Base-by-base conservation (phyloP, 257 asterid species). In the Plantago major region DNA sequence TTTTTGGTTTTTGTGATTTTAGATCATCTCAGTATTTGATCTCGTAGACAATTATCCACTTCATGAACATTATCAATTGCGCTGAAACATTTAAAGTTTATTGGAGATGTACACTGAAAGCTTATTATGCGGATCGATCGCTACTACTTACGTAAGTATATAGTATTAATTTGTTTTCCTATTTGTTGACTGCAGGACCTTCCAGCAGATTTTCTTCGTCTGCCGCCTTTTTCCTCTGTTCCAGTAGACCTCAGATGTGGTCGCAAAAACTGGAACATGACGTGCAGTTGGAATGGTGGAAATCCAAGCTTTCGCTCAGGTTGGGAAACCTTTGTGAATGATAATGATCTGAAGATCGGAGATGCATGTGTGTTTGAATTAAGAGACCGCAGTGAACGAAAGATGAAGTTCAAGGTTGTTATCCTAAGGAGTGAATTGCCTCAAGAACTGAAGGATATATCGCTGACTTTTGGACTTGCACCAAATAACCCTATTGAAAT, bases 331-430 rank as follows among this genome's bases (percentile, higher is more conserved):
- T 52, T 52, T 22, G 58, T 52, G 8, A 19, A 22, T 19, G 58
- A 4, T 5, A 52, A 52, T 52, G 58, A 19, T 22, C 40, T 52
- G 58, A 22, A 52, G 40, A 18, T 18, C 10, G 58, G 58, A 52
- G 58, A 52, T 22, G 58, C 58, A 9, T 52, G 58, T 11, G 58
- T 52, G 58, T 52, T 52, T 52, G 58, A 52, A 22, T 37, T 52
- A 3, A 22, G 58, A 37, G 40, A 22, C 14, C 18, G 38, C 58
- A 52, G 40, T 11, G 40, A 11, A 22, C 11, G 3, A 22, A 7
- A 1, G 30, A 52, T 19, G 38, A 52, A 52, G 58, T 22, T 52
- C 58, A 52, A 52, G 30, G 58, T 52, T 10, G 30, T 52, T 52
- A 13, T 22, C 5, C 30, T 52, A 11, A 52, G 40, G 58, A 52